phyloP scores from a whole-genome alignment of 345 rosid species.

The Mallotus nudiflorus region DNA sequence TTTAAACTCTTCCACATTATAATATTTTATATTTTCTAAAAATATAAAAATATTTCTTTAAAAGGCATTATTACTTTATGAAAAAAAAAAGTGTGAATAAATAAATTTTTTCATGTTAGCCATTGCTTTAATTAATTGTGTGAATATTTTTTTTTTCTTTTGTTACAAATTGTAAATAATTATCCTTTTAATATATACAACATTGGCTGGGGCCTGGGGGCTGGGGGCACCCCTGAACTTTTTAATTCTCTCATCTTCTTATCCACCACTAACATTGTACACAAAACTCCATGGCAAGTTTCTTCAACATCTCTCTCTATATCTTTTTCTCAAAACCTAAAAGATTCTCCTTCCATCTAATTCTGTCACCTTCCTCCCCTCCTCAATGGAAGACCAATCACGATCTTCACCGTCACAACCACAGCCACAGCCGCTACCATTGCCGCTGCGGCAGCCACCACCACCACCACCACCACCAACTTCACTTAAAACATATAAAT shows the following conservation, averaged over 20 bases:
- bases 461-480: slow-evolving; percentile 29
- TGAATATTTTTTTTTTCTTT: too few species aligned
- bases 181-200: too few species aligned
- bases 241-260: not conserved
- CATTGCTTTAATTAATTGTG: too few species aligned
- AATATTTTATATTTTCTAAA: too few species aligned
- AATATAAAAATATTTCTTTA: too few species aligned
- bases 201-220: too few species aligned
- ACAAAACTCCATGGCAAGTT: not conserved
- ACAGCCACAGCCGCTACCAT: not conserved
- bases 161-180: too few species aligned
- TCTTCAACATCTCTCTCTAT: not conserved
- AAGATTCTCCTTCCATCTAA: not conserved
- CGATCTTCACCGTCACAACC: slow-evolving; percentile 7
- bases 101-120: too few species aligned
- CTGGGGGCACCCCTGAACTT: not conserved
- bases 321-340: not conserved
- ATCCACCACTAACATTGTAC: slow-evolving; percentile 2
- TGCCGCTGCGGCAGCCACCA: slow-evolving; percentile 22
- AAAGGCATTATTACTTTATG: too few species aligned
- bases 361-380: slow-evolving; percentile 8
- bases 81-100: too few species aligned
- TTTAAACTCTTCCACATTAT: too few species aligned
- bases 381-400: slow-evolving; percentile 50
- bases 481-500: slow-evolving; percentile 42